Base-by-base conservation (phyloP, 2,329 filamentous ascomycete genomes). In the Leptosphaerulina australis region DNA sequence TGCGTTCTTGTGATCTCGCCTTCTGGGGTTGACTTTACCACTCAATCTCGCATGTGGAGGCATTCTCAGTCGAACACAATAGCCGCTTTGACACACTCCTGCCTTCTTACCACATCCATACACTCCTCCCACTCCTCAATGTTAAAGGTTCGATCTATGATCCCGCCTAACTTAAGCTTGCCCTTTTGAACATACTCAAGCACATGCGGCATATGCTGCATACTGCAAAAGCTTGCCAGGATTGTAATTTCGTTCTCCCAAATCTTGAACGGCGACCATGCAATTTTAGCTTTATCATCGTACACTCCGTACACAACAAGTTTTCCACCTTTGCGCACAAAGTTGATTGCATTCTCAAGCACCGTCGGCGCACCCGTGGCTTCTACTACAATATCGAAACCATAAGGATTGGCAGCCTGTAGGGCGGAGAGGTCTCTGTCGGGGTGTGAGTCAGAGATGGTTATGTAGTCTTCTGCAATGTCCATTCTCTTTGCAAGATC, bases 261-360 rank as follows among this genome's bases (percentile, higher is more conserved):
- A 63, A 91, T 90, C 76, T 87, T 87, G 69, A 81, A 79, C n/a
- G 87, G 87, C 4, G 84, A 78, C 85, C 86, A 88, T 3, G 81
- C 78, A 22, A 90, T 85, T 38, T 81, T 80, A 47, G 82, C 85
- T 21, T 80, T 73, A 56, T 78, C 81, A 56, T 81, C 76, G 68
- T 90, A 90, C 20, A 90, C 87, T 38, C 85, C 87, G 58, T 89
- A 90, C 53, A 88, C 85, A 33, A 89, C 83, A 24, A 90, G 76
- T 69, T 87, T 89, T 47, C 87, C 87, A 31, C 87, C 87, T 41
- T 86, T 81, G 36, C 85, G 83, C 59, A 88, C 84, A 67, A 88
- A 90, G 73, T 88, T 79, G 70, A 90, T 88, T 21, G 85, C 78
- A 62, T 86, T 82, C 67, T 90, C 86, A 2, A 90, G 79, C 38